Evolutionary conservation across 305 asterid species (phyloP).

Genomic region (Fraxinus albicans): DNA sequence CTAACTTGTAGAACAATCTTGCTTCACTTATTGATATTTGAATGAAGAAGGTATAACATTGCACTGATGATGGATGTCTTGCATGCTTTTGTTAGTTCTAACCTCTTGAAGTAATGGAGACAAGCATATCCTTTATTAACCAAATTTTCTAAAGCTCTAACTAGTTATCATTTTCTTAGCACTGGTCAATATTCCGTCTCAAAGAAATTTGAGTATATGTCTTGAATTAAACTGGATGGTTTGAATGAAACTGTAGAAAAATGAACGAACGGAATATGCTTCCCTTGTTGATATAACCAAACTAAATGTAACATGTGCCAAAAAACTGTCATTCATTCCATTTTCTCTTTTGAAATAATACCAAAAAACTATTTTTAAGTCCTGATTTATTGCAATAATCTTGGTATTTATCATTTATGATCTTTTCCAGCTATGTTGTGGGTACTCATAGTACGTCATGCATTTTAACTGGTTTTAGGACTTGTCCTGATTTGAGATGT

Average conservation of each 20-base stretch:
- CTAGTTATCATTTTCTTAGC: background rate
- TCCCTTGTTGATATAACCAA: background rate
- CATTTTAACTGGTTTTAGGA: background rate
- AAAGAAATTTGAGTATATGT: background rate
- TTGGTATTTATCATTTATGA: background rate
- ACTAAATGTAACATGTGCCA: background rate
- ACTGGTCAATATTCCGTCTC: background rate
- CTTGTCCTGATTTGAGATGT: conserved; percentile 21
- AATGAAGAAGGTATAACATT: background rate
- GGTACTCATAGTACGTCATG: background rate
- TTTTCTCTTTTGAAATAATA: background rate
- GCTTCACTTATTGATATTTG: background rate
- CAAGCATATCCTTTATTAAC: background rate
- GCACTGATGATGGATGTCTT: background rate
- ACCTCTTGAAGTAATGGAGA: background rate
- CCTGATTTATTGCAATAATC: background rate
- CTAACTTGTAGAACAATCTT: background rate
- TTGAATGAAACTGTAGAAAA: background rate
- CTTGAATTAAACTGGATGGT: background rate
- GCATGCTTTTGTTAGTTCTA: background rate
- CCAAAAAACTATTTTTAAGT: background rate
- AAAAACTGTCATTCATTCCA: background rate
- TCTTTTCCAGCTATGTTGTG: background rate
- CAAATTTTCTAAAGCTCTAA: background rate
- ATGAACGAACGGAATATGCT: background rate